Evolutionary conservation across 2,329 filamentous ascomycete species (phyloP), one percentile per base, ranked within the genome.

Genomic region (Trichoderma endophyticum): DNA sequence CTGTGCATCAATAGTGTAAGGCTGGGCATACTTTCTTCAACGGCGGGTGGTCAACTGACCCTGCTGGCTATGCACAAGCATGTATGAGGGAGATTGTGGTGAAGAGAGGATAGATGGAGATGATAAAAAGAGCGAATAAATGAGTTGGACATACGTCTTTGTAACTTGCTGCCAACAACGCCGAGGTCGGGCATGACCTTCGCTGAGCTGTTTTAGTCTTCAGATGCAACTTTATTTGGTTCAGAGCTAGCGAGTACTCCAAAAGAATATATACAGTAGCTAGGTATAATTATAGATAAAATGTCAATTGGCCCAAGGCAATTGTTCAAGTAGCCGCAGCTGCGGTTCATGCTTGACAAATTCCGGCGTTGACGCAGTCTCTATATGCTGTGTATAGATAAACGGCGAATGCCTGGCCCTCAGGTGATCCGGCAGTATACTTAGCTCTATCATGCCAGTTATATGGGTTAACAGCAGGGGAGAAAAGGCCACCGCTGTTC

Each of bases 321-420:
- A 7, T 18, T 34, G 7, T 3, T 61, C n/a, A 39, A 18, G 3
- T 34, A 21, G 59, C 18, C 6, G 18, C 28, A 34, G 28, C 0
- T 28, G 18, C 9, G 14, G 18, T 24, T 24, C 0, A 7, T 24
- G n/a, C 32, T 12, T 62, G 21, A 63, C 67, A 70, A 34, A 70
- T 18, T 2, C 32, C 32, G 14, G 60, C 61, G 61, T 66, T 67
- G 9, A 73, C 71, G 24, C 72, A 73, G 66, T 73, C 72, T 39
- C 72, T 63, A 34, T 65, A 73, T 18, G 72, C 72, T 6, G 72
- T 73, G 60, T 73, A 73, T 6, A 73, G 48, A 43, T 70, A 62
- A 14, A 73, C 72, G 54, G 68, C 36, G 12, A 73, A 73, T 12
- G 72, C 72, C 39, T 73, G 72, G 21, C 72, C 72, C 66, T 73